Base-by-base conservation (phyloP, 306 rosid genomes). In the Cicer judaicum region DNA sequence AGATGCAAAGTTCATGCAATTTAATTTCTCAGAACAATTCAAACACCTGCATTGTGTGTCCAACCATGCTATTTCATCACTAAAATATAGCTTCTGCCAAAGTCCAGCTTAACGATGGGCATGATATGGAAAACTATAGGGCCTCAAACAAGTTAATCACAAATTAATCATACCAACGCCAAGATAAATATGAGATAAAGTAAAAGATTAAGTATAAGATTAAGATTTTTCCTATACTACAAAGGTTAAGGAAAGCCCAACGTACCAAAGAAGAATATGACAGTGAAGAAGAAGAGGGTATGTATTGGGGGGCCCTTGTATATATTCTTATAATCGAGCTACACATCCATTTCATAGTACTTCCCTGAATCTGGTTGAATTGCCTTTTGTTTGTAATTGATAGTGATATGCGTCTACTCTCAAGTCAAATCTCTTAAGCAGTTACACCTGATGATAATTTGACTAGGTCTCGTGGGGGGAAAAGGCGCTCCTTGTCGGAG, bases 391-490 rank as follows among this genome's bases (percentile, higher is more conserved):
- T 39, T 77, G 41, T 46, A 18, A 8, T 36, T 69, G 67, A 75
- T 48, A 24, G 29, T 41, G 16, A 64, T 75, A 52, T 54, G 11
- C 57, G 66, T 42, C 39, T n/a, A 3, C 16, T 68, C 57, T 52
- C 52, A 19, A 50, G 64, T 67, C 50, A 52, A 44, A 48, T 66
- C 19, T 60, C 63, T 60, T 29, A 29, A 29, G 36, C 4, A 29
- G 36, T 29, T 29, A 42, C 3, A 18, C 60, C 36, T 72, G 56
- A 59, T 66, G 70, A 43, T 62, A 29, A 53, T 56, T 67, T 82
- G 46, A 69, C 18, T 63, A 93, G 98, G 96, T 91, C 70, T 83
- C 97, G 12, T 93, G 96, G 96, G 98, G 98, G 7, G 85, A 84
- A 80, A 93, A 84, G 80, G 90, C 82, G 59, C 97, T 91, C 21